Evolutionary conservation across 495 filamentous ascomycete species (phyloP), one percentile per base, ranked within the genome.

Genomic region (Lepidopterella palustris): DNA sequence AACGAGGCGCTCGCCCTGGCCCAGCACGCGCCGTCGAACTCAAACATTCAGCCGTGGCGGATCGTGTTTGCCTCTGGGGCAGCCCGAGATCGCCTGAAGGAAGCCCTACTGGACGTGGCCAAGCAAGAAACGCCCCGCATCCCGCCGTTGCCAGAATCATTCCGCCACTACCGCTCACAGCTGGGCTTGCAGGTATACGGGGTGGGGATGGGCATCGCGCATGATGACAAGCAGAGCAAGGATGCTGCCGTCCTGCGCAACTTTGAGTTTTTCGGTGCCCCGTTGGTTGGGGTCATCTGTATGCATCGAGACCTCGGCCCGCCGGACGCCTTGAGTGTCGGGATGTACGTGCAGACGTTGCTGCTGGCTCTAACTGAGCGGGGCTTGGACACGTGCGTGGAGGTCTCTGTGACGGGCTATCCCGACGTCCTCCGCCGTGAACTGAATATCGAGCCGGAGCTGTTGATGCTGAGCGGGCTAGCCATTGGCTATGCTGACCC

Each of bases 241-340:
- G 21, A 51, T 15, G 51, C 27, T 28, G 63, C 64, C 5, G 59
- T 57, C 45, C 42, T 67, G 55, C 55, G 61, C 0, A 67, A 67
- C 40, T 67, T n/a, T 21, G 64, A 64, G 5, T 67, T 67, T 57
- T 67, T 67, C 57, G 61, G 64, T n/a, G 61, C 64, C 0, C 64
- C 64, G 8, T 32, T 45, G 0, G 64, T 27, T 1, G 47, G 58
- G 13, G 27, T 67, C 26, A 56, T 67, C 25, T 63, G 64, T 51
- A 64, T 64, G 61, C 45, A 53, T 48, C 32, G 21, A 21, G 40
- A 40, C 11, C 45, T 64, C 18, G 31, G 6, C 9, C 39, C 35
- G 15, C 13, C 20, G 28, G 53, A 25, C 1, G 56, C 55, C 1
- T 48, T 61, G 11, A 54, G 61, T 27, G 61, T 67, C 6, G 61